Evolutionary conservation across 2,329 filamentous ascomycete species (phyloP), one percentile per base, ranked within the genome.

Genomic region (Epichloe sp.): DNA sequence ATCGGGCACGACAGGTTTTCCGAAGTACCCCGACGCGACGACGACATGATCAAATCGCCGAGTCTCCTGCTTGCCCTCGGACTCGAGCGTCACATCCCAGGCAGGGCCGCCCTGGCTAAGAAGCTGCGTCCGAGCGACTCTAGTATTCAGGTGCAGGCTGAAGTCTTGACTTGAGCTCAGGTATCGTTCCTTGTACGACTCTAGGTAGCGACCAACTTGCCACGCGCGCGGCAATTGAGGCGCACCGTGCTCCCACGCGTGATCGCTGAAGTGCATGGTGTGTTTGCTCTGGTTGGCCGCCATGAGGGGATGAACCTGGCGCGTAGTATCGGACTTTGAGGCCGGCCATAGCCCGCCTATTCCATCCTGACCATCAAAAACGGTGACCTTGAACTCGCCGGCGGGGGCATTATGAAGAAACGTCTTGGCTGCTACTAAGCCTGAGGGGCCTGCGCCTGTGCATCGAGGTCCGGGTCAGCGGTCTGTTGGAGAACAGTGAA

Each of bases 281-380:
- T 88, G 87, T 44, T 77, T 78, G 67, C 85, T 89, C 59, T 90
- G 79, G 63, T 94, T 94, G 4, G 79, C 79, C 15, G 78, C 72
- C 73, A 86, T 85, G 49, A 85, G 74, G 8, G 83, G 84, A 55
- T 85, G 79, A 15, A 84, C 68, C 40, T 78, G 68, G 2, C 78
- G 73, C 1, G 58, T 66, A n/a, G 55, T 57, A 50, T 82, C 79
- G 2, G 67, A 57, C 49, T 70, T 73, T 12, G 66, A 65, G 1
- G 71, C 68, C 3, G 84, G 83, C 88, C 88, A 94, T n/a, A 93
- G 76, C 0, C 88, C 88, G 11, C 87, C 88, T 15, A 91, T 74
- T 40, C 78, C 74, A 36, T 73, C 61, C 45, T 81, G 76, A 15
- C 75, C 69, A 47, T 94, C 88, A 59, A 85, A 86, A 23, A 94